A percentile compares a stretch with the other conserved stretches of the same genome.
These are phyloP conservation scores for Solanum medicagineum DNA, from an alignment of 257 asterid species.

Conservation along the genomic window DNA sequence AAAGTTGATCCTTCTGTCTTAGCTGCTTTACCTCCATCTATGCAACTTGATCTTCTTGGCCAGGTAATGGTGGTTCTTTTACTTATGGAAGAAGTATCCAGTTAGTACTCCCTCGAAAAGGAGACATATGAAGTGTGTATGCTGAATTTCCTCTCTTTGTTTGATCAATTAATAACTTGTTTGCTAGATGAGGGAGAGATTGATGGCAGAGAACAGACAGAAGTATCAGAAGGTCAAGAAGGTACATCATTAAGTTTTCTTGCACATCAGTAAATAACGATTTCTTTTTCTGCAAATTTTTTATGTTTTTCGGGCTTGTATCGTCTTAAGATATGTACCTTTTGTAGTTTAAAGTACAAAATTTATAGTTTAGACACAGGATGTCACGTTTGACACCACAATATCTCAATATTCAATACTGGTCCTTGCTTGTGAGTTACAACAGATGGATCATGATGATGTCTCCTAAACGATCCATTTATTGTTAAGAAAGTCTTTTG, in stretches of 20 bases:
- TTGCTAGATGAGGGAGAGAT: slow-evolving; percentile 93
- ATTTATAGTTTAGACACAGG: not conserved
- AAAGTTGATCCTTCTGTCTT: slow-evolving; percentile 86
- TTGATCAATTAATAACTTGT: slow-evolving; percentile 8
- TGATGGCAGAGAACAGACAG: slow-evolving; percentile 97
- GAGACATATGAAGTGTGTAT: not conserved
- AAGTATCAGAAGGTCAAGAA: slow-evolving; percentile 95
- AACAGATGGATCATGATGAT: not conserved
- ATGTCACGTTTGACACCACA: not conserved
- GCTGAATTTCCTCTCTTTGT: not conserved
- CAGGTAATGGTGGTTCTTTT: slow-evolving; percentile 40
- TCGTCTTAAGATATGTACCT: not conserved
- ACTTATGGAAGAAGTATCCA: not conserved
- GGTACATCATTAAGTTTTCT: slow-evolving; percentile 23
- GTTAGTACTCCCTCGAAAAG: not conserved
- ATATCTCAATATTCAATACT: not conserved
- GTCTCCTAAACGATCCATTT: not conserved
- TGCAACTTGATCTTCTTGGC: slow-evolving; percentile 98
- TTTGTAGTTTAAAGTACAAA: not conserved
- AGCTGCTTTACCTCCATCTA: slow-evolving; percentile 92
- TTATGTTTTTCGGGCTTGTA: not conserved
- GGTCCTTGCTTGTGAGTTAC: not conserved
- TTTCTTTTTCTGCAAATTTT: not conserved
- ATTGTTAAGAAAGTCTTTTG: not conserved
- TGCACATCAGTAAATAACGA: not conserved